These are phyloP conservation scores for Euphorbia lathyris DNA, from an alignment of 345 rosid species.

Conservation along the genomic window DNA sequence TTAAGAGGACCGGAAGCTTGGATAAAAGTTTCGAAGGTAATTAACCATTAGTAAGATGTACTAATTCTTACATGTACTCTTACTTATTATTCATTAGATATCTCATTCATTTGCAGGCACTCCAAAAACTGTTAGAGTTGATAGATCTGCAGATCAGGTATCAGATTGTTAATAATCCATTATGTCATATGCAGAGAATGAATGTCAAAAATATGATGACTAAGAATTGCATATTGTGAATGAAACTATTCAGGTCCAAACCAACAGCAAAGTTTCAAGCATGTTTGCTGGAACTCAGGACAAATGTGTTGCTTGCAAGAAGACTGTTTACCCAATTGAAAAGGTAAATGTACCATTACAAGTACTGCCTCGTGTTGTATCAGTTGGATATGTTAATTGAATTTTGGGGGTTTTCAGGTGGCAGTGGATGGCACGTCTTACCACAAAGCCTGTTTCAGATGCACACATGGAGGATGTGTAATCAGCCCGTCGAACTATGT, in stretches of 20 bases:
- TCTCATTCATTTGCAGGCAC: slow-evolving; percentile 36
- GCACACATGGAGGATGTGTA: slow-evolving; percentile 65
- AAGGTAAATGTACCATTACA: slow-evolving; percentile 36
- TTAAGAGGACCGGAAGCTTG: slow-evolving; percentile 73
- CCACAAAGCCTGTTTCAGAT: slow-evolving; percentile 70
- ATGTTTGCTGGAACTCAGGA: slow-evolving; percentile 80
- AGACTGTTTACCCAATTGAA: slow-evolving; percentile 72
- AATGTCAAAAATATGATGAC: background rate
- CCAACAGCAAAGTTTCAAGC: slow-evolving; percentile 58
- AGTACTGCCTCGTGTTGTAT: too few species aligned
- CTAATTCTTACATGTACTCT: background rate
- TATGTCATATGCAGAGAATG: background rate
- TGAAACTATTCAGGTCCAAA: slow-evolving; percentile 30
- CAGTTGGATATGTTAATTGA: too few species aligned
- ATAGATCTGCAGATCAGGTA: slow-evolving; percentile 58
- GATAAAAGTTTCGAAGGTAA: slow-evolving; percentile 76
- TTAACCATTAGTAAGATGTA: background rate
- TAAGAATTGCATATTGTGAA: slow-evolving; percentile 2
- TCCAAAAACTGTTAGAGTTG: slow-evolving; percentile 50
- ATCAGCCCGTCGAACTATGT: slow-evolving; percentile 64
- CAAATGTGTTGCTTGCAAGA: slow-evolving; percentile 69
- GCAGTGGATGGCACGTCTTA: slow-evolving; percentile 62
- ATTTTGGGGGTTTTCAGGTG: slow-evolving; percentile 39
- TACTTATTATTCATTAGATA: slow-evolving; percentile 6
- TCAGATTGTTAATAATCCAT: background rate